Percentiles rank a stretch among this genome's conserved stretches.
Evolutionary conservation across 2,329 filamentous ascomycete genomes (phyloP).

Genomic region (Stenocarpella maydis): DNA sequence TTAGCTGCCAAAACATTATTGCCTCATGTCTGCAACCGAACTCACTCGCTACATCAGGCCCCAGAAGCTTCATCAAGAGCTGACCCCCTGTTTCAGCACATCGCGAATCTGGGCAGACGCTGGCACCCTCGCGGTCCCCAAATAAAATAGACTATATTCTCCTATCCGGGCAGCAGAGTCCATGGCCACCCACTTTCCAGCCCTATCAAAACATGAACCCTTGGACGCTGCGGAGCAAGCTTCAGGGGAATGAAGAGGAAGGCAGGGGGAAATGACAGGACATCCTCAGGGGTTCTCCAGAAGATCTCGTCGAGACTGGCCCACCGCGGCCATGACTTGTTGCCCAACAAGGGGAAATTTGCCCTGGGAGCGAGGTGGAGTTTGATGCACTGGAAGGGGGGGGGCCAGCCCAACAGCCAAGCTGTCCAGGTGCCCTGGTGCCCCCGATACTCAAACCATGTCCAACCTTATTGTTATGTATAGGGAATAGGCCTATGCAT

Average conservation of each 20-base stretch:
- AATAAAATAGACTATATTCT: slow-evolving; percentile 26
- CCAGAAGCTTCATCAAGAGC: slow-evolving; percentile 19
- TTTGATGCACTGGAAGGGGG: slow-evolving; percentile 29
- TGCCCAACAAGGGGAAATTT: slow-evolving; percentile 34
- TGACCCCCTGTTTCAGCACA: slow-evolving; percentile 33
- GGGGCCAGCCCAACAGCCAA: not conserved
- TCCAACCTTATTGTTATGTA: slow-evolving; percentile 34
- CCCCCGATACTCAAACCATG: slow-evolving; percentile 27
- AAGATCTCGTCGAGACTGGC: slow-evolving; percentile 36
- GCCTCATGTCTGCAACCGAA: slow-evolving; percentile 24
- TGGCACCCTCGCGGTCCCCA: slow-evolving; percentile 13
- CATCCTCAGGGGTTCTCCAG: slow-evolving; percentile 35
- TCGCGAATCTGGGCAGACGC: slow-evolving; percentile 12
- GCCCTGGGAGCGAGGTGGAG: slow-evolving; percentile 26
- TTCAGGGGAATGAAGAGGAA: slow-evolving; percentile 31
- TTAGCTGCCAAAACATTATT: slow-evolving; percentile 28
- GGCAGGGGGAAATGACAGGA: slow-evolving; percentile 35
- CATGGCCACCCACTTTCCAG: slow-evolving; percentile 29
- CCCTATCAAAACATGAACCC: slow-evolving; percentile 28
- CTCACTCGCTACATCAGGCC: slow-evolving; percentile 8
- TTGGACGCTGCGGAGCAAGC: slow-evolving; percentile 30
- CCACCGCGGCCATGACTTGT: slow-evolving; percentile 31
- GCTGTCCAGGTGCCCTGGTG: slow-evolving; percentile 8
- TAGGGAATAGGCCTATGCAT: slow-evolving; percentile 21
- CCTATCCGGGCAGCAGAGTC: slow-evolving; percentile 14